phyloP scores from a whole-genome alignment of 495 filamentous ascomycete species.

The Talaromyces trachyspermus region DNA sequence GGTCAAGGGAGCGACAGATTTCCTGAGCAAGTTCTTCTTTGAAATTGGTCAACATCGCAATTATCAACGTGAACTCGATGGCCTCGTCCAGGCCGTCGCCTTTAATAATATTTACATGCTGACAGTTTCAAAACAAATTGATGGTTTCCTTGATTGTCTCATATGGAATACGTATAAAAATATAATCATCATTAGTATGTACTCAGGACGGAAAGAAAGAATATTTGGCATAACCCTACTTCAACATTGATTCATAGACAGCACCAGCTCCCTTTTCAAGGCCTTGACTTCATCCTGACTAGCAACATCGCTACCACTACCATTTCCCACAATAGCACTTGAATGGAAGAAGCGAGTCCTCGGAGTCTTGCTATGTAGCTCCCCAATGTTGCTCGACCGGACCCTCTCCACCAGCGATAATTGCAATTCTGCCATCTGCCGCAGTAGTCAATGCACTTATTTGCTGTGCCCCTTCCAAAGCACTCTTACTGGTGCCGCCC shows the following conservation, averaged over 20 bases:
- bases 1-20: conserved; percentile 52
- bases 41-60: conserved; percentile 62
- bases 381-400: conserved; percentile 25
- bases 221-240: too few relatives aligned
- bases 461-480: conserved; percentile 12
- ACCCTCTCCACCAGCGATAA: conserved; percentile 38
- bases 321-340: conserved; percentile 21
- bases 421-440: conserved; percentile 3
- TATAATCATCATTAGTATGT: too few relatives aligned
- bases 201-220: too few relatives aligned
- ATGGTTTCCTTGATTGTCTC: too few relatives aligned
- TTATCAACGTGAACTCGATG: conserved; percentile 66
- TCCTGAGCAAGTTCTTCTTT: conserved; percentile 60
- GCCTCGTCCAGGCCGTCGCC: conserved; percentile 39
- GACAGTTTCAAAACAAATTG: too few relatives aligned
- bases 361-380: conserved; percentile 17
- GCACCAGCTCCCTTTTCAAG: conserved; percentile 2
- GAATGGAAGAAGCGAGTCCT: conserved; percentile 30
- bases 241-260: not conserved
- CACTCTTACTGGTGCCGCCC: conserved; percentile 26
- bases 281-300: not conserved
- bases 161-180: too few relatives aligned
- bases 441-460: conserved; percentile 13
- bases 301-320: not conserved
- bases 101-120: conserved; percentile 16